A percentile compares a stretch with the other conserved stretches of the same genome.
Evolutionary conservation across 78 protist genomes (phyloP).

Genomic region (Creolimax fragrantissima): DNA sequence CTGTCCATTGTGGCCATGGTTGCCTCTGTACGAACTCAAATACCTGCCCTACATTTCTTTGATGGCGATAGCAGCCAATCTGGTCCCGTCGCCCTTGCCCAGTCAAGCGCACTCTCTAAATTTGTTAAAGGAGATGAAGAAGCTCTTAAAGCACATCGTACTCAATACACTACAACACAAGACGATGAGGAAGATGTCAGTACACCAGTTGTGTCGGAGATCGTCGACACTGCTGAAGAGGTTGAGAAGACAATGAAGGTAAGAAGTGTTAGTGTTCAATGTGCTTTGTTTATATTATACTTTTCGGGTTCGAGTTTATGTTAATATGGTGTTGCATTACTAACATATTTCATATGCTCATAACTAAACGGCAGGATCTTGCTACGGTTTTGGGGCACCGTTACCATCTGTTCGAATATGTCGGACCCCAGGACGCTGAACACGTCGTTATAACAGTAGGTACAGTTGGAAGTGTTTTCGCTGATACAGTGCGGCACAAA

Average conservation of each 20-base stretch:
- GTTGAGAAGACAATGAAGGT: background rate
- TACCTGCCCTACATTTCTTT: constrained; percentile 14
- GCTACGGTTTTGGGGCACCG: background rate
- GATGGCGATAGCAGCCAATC: background rate
- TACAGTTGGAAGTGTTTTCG: background rate
- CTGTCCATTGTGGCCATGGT: background rate
- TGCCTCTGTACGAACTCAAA: background rate
- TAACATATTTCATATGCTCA: too few relatives aligned
- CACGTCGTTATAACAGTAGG: constrained; percentile 10
- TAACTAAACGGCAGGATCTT: background rate
- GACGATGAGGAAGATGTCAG: background rate
- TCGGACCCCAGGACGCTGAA: constrained; percentile 1
- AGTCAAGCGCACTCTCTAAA: background rate
- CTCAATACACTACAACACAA: background rate
- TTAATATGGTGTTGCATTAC: too few relatives aligned
- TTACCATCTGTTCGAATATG: constrained; percentile 3
- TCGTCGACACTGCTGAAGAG: background rate
- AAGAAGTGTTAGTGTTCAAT: too few relatives aligned
- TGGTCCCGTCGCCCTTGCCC: background rate
- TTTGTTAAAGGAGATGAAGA: background rate
- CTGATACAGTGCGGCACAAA: background rate
- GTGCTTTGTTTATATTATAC: too few relatives aligned
- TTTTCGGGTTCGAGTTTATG: too few relatives aligned
- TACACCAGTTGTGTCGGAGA: background rate
- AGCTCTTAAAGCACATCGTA: background rate